Conservation (phyloP, 164 flowering plant species). For the Echeveria elegans region DNA sequence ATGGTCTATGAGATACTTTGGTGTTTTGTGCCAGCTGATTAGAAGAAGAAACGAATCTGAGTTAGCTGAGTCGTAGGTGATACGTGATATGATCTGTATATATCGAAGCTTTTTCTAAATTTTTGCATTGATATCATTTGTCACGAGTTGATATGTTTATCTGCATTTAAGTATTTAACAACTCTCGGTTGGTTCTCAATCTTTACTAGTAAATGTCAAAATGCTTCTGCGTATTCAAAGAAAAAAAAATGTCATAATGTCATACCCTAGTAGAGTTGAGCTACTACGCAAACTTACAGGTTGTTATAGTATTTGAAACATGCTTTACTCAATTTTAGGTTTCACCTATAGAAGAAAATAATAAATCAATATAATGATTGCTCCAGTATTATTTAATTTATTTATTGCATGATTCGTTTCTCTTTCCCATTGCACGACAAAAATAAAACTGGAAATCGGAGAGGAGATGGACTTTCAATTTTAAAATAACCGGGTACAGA, state of each 20-base stretch:
- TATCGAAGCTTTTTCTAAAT: not conserved
- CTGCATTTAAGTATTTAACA: not conserved
- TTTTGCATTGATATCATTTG: not conserved
- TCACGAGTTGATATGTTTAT: not conserved
- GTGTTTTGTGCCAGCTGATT: not conserved
- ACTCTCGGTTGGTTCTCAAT: not conserved
- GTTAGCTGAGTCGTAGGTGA: no score
- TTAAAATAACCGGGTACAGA: no score
- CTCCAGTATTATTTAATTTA: not conserved
- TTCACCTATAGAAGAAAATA: not conserved
- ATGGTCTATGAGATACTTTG: not conserved
- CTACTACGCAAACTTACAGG: not conserved
- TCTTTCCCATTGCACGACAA: not conserved
- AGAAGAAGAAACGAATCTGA: not conserved
- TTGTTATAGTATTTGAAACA: slow-evolving; percentile 1
- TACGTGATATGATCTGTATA: not conserved
- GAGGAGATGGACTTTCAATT: not conserved
- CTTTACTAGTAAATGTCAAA: slow-evolving; percentile 1
- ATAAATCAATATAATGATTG: not conserved
- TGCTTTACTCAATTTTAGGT: not conserved
- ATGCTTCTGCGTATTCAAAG: not conserved
- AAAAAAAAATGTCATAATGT: not conserved
- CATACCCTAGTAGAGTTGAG: not conserved
- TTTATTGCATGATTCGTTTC: not conserved
- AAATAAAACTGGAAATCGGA: not conserved